Evolutionary conservation across 495 filamentous ascomycete species (phyloP), one percentile per base, ranked within the genome.

Genomic region (Neurospora sp.): DNA sequence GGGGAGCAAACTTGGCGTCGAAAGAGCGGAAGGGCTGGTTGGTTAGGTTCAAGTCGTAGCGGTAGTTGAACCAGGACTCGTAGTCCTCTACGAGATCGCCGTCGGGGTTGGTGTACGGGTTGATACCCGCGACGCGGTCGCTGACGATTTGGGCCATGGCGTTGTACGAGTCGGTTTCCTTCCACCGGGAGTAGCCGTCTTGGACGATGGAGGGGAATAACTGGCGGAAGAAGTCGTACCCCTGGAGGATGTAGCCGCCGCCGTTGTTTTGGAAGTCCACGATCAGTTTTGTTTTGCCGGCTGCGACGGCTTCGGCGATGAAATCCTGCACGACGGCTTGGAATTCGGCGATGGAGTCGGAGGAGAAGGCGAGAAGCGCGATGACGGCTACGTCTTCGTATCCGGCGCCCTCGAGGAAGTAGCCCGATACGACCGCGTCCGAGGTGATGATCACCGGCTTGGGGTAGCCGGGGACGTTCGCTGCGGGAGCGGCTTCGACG

Each of bases 211-310:
- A 74, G 3, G 80, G 80, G 74, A 81, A 82, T 8, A 82, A 77
- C 75, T 81, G 73, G 11, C 38, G 71, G 71, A 79, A 81, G 27
- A 87, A 79, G 71, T 86, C 86, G 70, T 84, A 83, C 1, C 83
- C 83, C 4, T 80, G 79, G 40, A 85, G 72, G 62, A 87, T 82
- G 31, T 79, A 79, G 37, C 89, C 89, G 16, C 88, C 88, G 0
- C 77, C 79, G 75, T 91, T 91, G 23, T 78, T 76, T 12, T 84
- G 81, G 5, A 91, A 76, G 74, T 90, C 88, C 70, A 91, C 85
- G 27, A 90, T 77, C 3, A 90, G 78, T 69, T 86, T 86, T 49
- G 80, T 83, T 74, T 85, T 87, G 11, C 81, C 82, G 18, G 82
- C 79, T 4, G 75, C 78, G 40, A 75, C 74, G 39, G 83, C 80